phyloP scores from a whole-genome alignment of 306 rosid species.

The Betula pendula region DNA sequence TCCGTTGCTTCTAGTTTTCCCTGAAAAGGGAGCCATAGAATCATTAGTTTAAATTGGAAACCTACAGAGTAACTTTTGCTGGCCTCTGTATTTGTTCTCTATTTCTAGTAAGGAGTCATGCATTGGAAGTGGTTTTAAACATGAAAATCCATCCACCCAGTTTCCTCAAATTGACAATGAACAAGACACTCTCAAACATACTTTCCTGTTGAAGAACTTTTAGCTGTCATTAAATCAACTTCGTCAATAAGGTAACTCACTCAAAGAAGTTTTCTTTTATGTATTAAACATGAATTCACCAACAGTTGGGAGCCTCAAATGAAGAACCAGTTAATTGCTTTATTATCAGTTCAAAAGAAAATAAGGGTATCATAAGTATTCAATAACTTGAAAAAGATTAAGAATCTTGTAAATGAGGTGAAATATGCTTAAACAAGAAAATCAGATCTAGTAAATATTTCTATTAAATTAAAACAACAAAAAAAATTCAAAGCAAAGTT shows the following conservation, averaged over 20 bases:
- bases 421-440: background rate
- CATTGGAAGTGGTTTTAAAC: background rate
- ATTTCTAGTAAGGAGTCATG: background rate
- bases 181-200: background rate
- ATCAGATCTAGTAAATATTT: background rate
- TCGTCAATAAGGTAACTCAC: background rate
- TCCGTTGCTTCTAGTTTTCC: conserved; percentile 5
- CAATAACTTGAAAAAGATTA: background rate
- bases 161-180: background rate
- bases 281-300: background rate
- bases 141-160: background rate
- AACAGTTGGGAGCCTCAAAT: background rate
- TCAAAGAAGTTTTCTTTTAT: background rate
- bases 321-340: background rate
- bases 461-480: background rate
- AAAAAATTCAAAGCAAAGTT: background rate
- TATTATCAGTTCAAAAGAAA: background rate
- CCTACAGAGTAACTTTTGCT: background rate
- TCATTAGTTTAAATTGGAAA: background rate
- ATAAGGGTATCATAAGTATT: background rate
- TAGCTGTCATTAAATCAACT: background rate
- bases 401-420: conserved; percentile 1
- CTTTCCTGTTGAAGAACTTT: background rate
- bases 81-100: background rate
- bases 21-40: conserved; percentile 19